These are phyloP conservation scores for Trichoderma sp. DNA, from an alignment of 2,329 filamentous ascomycete species.

Conservation along the genomic window DNA sequence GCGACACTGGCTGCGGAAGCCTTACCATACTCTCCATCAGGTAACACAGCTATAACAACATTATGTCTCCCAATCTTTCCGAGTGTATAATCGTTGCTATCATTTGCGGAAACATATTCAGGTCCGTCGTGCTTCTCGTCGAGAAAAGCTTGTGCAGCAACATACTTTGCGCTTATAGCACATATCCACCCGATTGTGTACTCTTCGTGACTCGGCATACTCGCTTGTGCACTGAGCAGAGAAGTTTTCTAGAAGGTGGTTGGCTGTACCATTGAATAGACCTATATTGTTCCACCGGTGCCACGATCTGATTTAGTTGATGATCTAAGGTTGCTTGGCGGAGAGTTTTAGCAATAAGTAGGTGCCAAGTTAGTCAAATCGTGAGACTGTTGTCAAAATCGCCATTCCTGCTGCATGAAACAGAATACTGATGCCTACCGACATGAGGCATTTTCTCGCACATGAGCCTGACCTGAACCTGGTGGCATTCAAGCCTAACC, in stretches of 20 bases:
- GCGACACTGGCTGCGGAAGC: constrained; percentile 25
- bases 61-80: constrained; percentile 22
- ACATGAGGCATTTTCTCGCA: not conserved
- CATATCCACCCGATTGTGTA: not conserved
- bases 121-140: too few species aligned
- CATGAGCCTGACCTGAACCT: too few species aligned
- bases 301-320: too few species aligned
- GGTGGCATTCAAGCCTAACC: too few species aligned
- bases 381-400: too few species aligned
- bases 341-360: too few species aligned
- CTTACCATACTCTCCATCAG: constrained; percentile 19
- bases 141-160: not conserved
- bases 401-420: too few species aligned
- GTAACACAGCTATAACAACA: constrained; percentile 22
- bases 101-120: not conserved
- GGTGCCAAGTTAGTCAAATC: too few species aligned
- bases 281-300: not conserved
- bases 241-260: too few species aligned
- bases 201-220: not conserved
- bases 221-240: not conserved
- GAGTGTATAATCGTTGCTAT: constrained; percentile 20
- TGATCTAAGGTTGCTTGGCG: too few species aligned
- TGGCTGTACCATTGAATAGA: not conserved
- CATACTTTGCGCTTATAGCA: not conserved
- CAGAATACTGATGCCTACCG: too few species aligned